Percentiles rank a stretch among this genome's conserved stretches.
phyloP scores from a whole-genome alignment of 257 asterid species.

The Jaltomata sinuosa region DNA sequence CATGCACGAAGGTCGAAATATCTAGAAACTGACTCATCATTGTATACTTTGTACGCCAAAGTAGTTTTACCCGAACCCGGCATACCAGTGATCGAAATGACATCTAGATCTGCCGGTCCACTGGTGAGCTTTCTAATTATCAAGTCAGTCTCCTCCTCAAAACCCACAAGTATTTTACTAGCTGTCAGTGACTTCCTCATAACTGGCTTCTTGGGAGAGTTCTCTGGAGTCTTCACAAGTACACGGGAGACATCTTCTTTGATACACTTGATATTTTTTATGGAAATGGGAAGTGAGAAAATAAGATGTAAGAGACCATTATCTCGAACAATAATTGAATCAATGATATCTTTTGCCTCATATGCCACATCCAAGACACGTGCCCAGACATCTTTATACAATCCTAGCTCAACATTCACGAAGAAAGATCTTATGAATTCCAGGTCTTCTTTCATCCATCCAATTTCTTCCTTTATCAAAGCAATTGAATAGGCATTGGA shows the following conservation, averaged over 20 bases:
- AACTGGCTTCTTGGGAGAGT: background rate
- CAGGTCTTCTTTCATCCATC: background rate
- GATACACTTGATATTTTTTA: background rate
- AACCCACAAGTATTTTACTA: background rate
- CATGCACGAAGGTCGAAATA: constrained; percentile 1
- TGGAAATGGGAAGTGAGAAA: background rate
- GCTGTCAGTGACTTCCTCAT: background rate
- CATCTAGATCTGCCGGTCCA: background rate
- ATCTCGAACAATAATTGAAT: background rate
- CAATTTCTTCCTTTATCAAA: background rate
- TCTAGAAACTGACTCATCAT: background rate
- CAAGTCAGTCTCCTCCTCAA: background rate
- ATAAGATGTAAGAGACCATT: background rate
- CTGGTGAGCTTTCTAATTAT: background rate
- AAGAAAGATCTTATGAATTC: background rate
- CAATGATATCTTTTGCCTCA: background rate
- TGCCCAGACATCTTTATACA: background rate
- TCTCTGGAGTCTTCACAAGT: background rate
- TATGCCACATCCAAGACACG: background rate
- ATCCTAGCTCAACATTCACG: background rate
- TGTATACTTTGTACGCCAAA: background rate
- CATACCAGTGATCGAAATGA: background rate
- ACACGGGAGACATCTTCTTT: background rate
- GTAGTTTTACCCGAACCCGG: background rate
- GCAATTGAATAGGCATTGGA: background rate